Conservation (phyloP, 768 basidiomycete species). For the Termitomyces sp. region DNA sequence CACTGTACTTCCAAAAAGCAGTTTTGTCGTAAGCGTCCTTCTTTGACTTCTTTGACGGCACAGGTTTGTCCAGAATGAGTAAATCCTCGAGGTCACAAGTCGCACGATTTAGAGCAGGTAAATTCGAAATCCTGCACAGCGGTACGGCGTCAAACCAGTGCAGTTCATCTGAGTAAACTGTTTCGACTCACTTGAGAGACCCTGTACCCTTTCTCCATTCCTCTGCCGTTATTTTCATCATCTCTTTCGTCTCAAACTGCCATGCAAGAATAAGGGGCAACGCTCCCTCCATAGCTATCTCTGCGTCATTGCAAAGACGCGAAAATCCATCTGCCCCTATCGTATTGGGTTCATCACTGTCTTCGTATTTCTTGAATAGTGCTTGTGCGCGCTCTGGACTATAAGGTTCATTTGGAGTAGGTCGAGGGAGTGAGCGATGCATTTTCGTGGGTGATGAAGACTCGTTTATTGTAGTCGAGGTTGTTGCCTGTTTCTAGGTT, state of each 20-base stretch:
- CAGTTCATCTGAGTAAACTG: neutral
- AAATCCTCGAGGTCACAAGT: conserved; percentile 62
- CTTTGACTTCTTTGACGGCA: conserved; percentile 31
- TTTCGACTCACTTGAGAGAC: conserved; percentile 30
- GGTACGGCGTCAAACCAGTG: neutral
- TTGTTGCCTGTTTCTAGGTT: conserved; percentile 3
- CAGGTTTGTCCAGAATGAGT: conserved; percentile 50
- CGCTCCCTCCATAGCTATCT: conserved; percentile 71
- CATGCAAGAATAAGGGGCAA: conserved; percentile 72
- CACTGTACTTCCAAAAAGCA: conserved; percentile 46
- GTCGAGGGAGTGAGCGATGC: conserved; percentile 10
- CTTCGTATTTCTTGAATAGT: conserved; percentile 63
- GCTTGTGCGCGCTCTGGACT: conserved; percentile 43
- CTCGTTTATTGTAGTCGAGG: conserved; percentile 5
- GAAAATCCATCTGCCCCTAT: conserved; percentile 77
- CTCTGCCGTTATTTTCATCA: conserved; percentile 65
- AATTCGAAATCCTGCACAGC: conserved; percentile 35
- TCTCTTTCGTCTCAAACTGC: conserved; percentile 67
- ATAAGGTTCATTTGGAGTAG: conserved; percentile 38
- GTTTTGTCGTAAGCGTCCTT: conserved; percentile 56
- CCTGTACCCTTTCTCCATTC: conserved; percentile 67
- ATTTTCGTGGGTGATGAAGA: conserved; percentile 18
- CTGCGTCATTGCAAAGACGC: conserved; percentile 62
- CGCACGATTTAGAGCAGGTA: conserved; percentile 43
- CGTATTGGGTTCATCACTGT: conserved; percentile 46